Base-by-base conservation (phyloP, 2,329 filamentous ascomycete species). In the Ceratocystis destructans region DNA sequence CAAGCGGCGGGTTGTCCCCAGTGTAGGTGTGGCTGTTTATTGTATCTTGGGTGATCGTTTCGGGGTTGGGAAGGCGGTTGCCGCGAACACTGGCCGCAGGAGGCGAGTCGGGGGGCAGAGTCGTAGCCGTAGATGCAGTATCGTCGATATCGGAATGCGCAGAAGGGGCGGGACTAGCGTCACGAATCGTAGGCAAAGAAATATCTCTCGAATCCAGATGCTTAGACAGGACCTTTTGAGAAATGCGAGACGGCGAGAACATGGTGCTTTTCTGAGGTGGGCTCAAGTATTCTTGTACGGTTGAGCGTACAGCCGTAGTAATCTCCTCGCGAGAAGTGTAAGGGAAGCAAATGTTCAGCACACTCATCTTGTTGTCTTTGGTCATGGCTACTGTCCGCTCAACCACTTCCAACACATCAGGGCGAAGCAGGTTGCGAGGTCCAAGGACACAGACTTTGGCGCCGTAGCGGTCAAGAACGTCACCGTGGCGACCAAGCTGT, bases 241-340 rank as follows among this genome's bases (percentile, higher is more conserved):
- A 85, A 70, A 96, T 96, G 71, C 91, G 87, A 37, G 85, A 88
- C 72, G 94, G 90, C 5, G 91, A 96, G 75, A 96, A 96, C 0
- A 88, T 85, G 0, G 87, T 86, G 72, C 83, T 82, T 71, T 80
- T 81, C 4, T 90, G 88, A 64, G 83, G 86, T 3, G 67, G 67
- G 10, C 64, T 66, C 68, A 88, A 89, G 75, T 90, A 97, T 68
- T 96, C 89, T 67, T 88, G 81, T 7, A 99, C 92, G 0, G 93
- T 96, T 53, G 87, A 85, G 69, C 89, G 87, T 70, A 99, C 89
- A 5, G 93, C 90, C 2, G 88, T 86, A 0, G 93, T 95, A 70
- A 99, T 97, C 74, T 99, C 94, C 72, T 96, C 91, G 70, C 94
- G 84, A 3, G 92, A 96, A 0, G 94, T 97, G 73, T 99, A 99